Evolutionary conservation across 768 basidiomycete species (phyloP).

Genomic region (Kwoniella europaea): DNA sequence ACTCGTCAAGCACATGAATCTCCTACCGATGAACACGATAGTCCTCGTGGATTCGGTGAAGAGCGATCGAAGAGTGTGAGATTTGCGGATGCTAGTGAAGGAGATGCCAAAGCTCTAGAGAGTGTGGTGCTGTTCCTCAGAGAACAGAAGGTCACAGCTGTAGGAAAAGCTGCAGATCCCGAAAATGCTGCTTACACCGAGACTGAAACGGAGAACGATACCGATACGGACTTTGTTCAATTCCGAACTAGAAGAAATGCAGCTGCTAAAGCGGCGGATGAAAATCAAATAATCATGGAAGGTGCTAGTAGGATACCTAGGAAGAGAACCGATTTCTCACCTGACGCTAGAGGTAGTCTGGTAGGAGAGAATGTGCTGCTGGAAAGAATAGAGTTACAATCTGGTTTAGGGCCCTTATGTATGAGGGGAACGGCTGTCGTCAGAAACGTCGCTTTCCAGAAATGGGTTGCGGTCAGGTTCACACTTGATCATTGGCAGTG

Average conservation of each 20-base stretch:
- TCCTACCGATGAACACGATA: slow-evolving; percentile 60
- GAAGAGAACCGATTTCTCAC: slow-evolving; percentile 51
- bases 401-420: slow-evolving; percentile 57
- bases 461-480: slow-evolving; percentile 85
- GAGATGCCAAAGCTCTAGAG: slow-evolving; percentile 76
- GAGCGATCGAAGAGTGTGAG: slow-evolving; percentile 78
- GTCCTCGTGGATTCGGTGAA: slow-evolving; percentile 31
- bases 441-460: slow-evolving; percentile 82
- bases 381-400: slow-evolving; percentile 59
- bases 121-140: slow-evolving; percentile 92
- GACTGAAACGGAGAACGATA: slow-evolving; percentile 63
- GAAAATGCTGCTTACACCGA: slow-evolving; percentile 63
- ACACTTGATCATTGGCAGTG: slow-evolving; percentile 90
- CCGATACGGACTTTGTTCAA: slow-evolving; percentile 54
- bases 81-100: slow-evolving; percentile 62
- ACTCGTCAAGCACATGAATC: slow-evolving; percentile 64
- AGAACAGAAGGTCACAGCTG: slow-evolving; percentile 91
- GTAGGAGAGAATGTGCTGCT: slow-evolving; percentile 58
- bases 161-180: slow-evolving; percentile 66
- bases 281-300: slow-evolving; percentile 45
- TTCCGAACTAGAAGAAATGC: slow-evolving; percentile 54
- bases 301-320: slow-evolving; percentile 51
- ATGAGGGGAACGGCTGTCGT: slow-evolving; percentile 77
- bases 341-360: slow-evolving; percentile 37
- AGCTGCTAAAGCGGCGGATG: slow-evolving; percentile 47